These are phyloP conservation scores for Teratosphaeriaceae sp. DNA, from an alignment of 2,329 filamentous ascomycete species.

Conservation along the genomic window DNA sequence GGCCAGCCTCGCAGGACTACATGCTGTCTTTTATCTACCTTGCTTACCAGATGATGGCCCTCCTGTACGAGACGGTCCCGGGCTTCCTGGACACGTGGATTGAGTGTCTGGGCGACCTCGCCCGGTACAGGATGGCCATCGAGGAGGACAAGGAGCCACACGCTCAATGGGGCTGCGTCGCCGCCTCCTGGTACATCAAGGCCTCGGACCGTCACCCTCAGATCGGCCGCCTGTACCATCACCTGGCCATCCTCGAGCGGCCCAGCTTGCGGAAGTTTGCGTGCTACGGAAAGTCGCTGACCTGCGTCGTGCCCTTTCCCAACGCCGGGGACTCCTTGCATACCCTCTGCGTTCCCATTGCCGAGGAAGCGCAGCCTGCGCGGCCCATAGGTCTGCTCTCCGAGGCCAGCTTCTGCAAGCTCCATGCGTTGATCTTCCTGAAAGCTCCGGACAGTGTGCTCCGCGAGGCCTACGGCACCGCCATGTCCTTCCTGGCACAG, in stretches of 20 bases:
- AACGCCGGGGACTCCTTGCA: slow-evolving; percentile 64
- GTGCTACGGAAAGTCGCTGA: slow-evolving; percentile 65
- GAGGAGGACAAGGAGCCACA: slow-evolving; percentile 65
- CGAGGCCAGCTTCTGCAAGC: slow-evolving; percentile 40
- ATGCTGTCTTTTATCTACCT: slow-evolving; percentile 90
- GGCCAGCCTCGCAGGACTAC: slow-evolving; percentile 73
- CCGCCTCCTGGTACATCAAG: slow-evolving; percentile 75
- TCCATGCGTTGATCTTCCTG: slow-evolving; percentile 59
- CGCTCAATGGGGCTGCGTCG: slow-evolving; percentile 75
- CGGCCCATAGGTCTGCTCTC: slow-evolving; percentile 44
- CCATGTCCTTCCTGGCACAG: slow-evolving; percentile 48
- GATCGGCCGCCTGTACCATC: slow-evolving; percentile 77
- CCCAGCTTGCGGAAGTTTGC: slow-evolving; percentile 67
- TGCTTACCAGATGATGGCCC: slow-evolving; percentile 82
- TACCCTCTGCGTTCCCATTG: slow-evolving; percentile 54
- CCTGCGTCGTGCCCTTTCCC: slow-evolving; percentile 58
- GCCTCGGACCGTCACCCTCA: slow-evolving; percentile 70
- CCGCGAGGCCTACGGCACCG: slow-evolving; percentile 39
- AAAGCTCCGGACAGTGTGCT: slow-evolving; percentile 44
- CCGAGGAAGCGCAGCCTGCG: slow-evolving; percentile 32
- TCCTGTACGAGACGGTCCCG: slow-evolving; percentile 78
- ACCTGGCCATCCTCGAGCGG: slow-evolving; percentile 71
- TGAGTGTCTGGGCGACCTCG: slow-evolving; percentile 82
- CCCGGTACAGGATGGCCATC: slow-evolving; percentile 83
- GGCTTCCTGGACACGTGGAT: slow-evolving; percentile 86